Base-by-base conservation (phyloP, 768 basidiomycete species). In the Leccinellum rugosiceps region DNA sequence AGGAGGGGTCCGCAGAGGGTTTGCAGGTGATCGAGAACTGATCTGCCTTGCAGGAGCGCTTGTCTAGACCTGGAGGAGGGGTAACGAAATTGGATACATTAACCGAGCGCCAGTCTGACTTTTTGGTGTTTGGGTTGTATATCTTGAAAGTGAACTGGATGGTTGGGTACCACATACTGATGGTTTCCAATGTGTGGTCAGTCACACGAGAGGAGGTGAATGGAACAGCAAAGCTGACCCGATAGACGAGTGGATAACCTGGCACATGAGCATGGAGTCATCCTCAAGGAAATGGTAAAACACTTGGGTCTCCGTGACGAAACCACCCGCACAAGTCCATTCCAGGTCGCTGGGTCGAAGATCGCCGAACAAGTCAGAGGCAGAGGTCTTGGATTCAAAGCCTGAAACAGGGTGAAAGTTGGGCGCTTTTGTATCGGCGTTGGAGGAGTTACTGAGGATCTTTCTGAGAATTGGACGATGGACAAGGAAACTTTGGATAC, bases 111-210 rank as follows among this genome's bases (percentile, higher is more conserved):
- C 95, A 99, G 57, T 77, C 77, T 47, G 74, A 80, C 65, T 89
- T 80, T 55, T 85, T 83, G 19, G 87, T 92, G 60, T 81, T 79
- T 6, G 93, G 87, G 67, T 97, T 83, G 76, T 83, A 87, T 51
- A 90, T 74, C 75, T 94, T 96, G 85, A 87, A 94, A 4, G 86
- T 90, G 72, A 98, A 92, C 73, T 99, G 96, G 65, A 96, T 87
- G 30, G 88, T 92, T 4, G 97, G 94, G 68, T 90, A 95, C 86
- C 95, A 94, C 58, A 98, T 71, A 23, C 94, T 96, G 66, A 4
- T 30, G 56, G 58, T 43, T 14, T 50, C 1, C 49, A 6, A 61
- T 2, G 50, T 57, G 52, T 50, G 7, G 58, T 64, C 52, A 63
- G 58, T 54, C 32, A 56, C 21, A 28, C 34, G 26, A 58, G 34